phyloP scores from a whole-genome alignment of 1,139 yeast genomes.

The Nematodospora anomalae region DNA sequence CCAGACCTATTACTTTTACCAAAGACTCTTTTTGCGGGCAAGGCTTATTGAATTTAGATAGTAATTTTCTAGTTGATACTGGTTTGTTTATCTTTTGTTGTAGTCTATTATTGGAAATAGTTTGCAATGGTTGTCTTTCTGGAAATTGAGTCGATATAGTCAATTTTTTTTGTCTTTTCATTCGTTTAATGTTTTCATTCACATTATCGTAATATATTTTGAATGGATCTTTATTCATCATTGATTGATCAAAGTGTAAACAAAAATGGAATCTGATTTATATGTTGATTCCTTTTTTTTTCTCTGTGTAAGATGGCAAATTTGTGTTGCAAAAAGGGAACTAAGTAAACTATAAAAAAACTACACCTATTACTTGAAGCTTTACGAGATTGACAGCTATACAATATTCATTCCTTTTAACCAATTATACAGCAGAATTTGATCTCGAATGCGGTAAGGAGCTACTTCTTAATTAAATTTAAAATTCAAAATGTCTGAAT shows the following conservation, averaged over 20 bases:
- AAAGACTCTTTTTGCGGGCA: slow-evolving; percentile 1
- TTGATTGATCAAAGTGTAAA: slow-evolving; percentile 1
- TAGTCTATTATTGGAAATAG: slow-evolving; percentile 4
- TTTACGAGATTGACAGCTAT: no score
- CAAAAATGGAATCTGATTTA: neutral
- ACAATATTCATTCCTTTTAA: no score
- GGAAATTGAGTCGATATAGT: slow-evolving; percentile 1
- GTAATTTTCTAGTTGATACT: slow-evolving; percentile 4
- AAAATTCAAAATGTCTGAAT: slow-evolving; percentile 9
- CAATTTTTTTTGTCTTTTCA: slow-evolving; percentile 7
- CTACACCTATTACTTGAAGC: no score
- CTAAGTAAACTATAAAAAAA: no score
- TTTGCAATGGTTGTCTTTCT: slow-evolving; percentile 3
- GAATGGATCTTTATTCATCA: slow-evolving; percentile 11
- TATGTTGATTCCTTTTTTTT: slow-evolving; percentile 5
- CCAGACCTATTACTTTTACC: neutral
- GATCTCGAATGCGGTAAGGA: slow-evolving; percentile 12
- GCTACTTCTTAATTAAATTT: slow-evolving; percentile 7
- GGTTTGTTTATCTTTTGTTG: slow-evolving; percentile 3
- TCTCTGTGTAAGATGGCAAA: neutral
- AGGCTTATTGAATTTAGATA: slow-evolving; percentile 7
- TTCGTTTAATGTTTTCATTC: slow-evolving; percentile 8
- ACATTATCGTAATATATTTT: slow-evolving; percentile 9
- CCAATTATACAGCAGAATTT: slow-evolving; percentile 7
- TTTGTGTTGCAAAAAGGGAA: slow-evolving; percentile 2